These are phyloP conservation scores for Metarhizium guizhouense DNA, from an alignment of 2,329 filamentous ascomycete species.

Conservation along the genomic window DNA sequence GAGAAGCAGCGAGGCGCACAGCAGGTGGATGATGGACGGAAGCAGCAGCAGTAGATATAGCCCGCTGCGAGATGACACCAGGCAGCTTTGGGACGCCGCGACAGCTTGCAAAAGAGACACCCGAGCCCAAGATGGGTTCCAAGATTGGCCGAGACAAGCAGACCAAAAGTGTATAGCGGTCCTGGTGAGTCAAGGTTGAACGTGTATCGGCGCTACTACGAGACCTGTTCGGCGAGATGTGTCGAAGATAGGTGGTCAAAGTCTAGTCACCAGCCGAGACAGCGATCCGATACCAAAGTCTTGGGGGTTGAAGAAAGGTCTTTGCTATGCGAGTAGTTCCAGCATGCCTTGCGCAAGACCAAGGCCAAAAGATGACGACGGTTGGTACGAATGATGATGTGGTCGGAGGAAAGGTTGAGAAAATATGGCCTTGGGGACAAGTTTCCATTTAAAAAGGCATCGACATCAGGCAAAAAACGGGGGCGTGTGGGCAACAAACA, in stretches of 20 bases:
- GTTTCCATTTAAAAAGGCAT: slow-evolving; percentile 6
- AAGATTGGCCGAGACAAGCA: neutral
- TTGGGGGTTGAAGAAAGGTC: neutral
- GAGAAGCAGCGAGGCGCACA: neutral
- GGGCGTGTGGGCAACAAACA: neutral
- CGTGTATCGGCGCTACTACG: neutral
- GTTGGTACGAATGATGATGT: neutral
- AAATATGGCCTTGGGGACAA: neutral
- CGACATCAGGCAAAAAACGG: slow-evolving; percentile 1
- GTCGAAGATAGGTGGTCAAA: neutral
- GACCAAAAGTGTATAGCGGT: neutral
- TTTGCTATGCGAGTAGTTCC: neutral
- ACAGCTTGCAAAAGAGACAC: neutral
- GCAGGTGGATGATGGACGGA: neutral
- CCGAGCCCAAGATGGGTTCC: neutral
- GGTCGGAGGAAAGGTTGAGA: neutral
- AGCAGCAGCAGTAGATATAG: neutral
- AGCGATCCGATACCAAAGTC: neutral
- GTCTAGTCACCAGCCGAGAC: neutral
- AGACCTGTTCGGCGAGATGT: neutral
- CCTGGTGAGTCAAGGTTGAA: neutral
- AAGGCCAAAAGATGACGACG: neutral
- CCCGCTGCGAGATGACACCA: neutral
- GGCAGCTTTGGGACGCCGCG: too few relatives aligned
- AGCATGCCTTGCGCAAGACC: neutral